Evolutionary conservation across 768 basidiomycete species (phyloP).

Genomic region (Neoboletus brunneissimus): DNA sequence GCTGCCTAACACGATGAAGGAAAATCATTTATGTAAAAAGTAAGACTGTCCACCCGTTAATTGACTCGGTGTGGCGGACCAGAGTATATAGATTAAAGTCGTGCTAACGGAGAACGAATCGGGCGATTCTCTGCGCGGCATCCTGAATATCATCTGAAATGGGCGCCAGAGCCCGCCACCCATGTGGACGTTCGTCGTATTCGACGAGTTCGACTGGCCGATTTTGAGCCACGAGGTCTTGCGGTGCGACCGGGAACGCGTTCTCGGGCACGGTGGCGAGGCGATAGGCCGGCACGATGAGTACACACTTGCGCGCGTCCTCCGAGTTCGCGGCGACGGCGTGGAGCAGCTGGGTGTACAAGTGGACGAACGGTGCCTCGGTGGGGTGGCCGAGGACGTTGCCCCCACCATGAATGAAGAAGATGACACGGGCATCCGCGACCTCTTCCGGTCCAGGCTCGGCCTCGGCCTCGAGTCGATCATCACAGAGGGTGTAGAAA

Average conservation of each 20-base stretch:
- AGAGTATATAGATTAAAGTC: not conserved
- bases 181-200: conserved; percentile 24
- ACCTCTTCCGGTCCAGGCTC: not conserved
- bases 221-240: conserved; percentile 10
- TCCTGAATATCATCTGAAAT: conserved; percentile 16
- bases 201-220: conserved; percentile 23
- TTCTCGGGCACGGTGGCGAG: conserved; percentile 26
- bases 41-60: not conserved
- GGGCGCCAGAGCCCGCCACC: conserved; percentile 17
- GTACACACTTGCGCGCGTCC: conserved; percentile 1
- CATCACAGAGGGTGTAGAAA: conserved; percentile 13
- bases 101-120: conserved; percentile 1
- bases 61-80: not conserved
- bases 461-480: not conserved
- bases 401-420: conserved; percentile 27
- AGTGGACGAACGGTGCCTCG: not conserved
- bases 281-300: conserved; percentile 24
- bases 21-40: not conserved
- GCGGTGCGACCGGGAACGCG: conserved; percentile 19
- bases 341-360: conserved; percentile 12
- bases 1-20: not conserved
- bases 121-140: conserved; percentile 9
- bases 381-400: conserved; percentile 21
- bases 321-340: not conserved
- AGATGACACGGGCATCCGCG: conserved; percentile 14